Base-by-base conservation (phyloP, 2,329 filamentous ascomycete genomes). In the Bipolaris bicolor region DNA sequence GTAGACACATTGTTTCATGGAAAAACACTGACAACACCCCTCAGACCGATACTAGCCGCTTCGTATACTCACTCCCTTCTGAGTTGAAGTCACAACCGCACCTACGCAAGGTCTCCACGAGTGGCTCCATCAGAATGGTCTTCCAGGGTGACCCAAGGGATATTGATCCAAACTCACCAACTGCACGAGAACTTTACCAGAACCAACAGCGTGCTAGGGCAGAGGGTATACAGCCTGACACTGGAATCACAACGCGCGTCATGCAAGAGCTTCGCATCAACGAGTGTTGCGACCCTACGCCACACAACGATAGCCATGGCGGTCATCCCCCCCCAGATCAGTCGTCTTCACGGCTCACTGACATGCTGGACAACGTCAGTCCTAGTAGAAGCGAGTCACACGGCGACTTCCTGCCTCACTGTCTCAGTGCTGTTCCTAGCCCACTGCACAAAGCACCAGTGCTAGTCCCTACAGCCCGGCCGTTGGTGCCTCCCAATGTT, bases 391-490 rank as follows among this genome's bases (percentile, higher is more conserved):
- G 36, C n/a, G 60, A 60, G 2, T 67, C 57, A n/a, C 57, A 61
- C 24, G 49, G 49, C 43, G 58, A 69, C 10, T 71, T 70, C 45
- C 55, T 54, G 7, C 55, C 63, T 22, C 60, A 66, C 16, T 66
- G 60, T 29, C 63, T 64, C 1, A 74, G 71, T 22, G 72, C 71
- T 6, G 61, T 74, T n/a, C 71, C 72, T 7, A 74, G 71, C 44
- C 72, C 72, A 33, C 61, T 74, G 20, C 58, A 71, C 46, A 64
- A 55, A 39, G 52, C 50, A n/a, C 45, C 59, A 18, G 56, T 33
- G 33, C 53, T 61, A 33, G 44, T 49, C 5, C 20, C 49, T 3
- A 46, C 61, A 20, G 44, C 47, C n/a, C 59, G 46, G 11, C 48
- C 57, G 7, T 44, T 58, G 13, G 34, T 54, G 29, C 41, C 50